Evolutionary conservation across 2,329 filamentous ascomycete genomes (phyloP).

Genomic region (Colletotrichum lindemuthianum): DNA sequence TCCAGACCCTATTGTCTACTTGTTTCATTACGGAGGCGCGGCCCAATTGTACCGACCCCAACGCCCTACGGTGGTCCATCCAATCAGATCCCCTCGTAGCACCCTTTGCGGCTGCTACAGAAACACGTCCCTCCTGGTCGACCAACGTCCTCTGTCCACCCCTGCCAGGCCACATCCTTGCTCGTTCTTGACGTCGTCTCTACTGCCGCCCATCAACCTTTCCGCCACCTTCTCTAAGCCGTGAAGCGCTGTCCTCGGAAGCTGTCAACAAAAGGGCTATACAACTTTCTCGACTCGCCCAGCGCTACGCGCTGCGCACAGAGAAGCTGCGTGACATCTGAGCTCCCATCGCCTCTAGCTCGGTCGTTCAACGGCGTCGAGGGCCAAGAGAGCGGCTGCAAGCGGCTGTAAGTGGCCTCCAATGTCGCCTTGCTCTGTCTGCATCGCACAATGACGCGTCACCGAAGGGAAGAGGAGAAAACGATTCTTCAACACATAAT

Average conservation of each 20-base stretch:
- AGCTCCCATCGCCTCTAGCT: too few relatives aligned
- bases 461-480: slow-evolving; percentile 23
- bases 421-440: not conserved
- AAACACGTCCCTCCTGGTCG: slow-evolving; percentile 42
- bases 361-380: too few relatives aligned
- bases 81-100: slow-evolving; percentile 41
- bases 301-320: too few relatives aligned
- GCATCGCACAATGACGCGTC: slow-evolving; percentile 8
- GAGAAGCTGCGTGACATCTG: too few relatives aligned
- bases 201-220: too few relatives aligned
- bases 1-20: slow-evolving; percentile 11
- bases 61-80: slow-evolving; percentile 40
- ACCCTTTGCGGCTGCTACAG: slow-evolving; percentile 44
- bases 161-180: slow-evolving; percentile 25
- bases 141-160: slow-evolving; percentile 30
- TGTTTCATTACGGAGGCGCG: slow-evolving; percentile 18
- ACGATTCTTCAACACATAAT: slow-evolving; percentile 44
- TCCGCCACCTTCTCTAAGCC: too few relatives aligned
- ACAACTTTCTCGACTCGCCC: too few relatives aligned
- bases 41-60: slow-evolving; percentile 37
- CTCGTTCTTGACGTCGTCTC: slow-evolving; percentile 10
- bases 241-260: too few relatives aligned
- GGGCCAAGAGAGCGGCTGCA: too few relatives aligned
- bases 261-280: too few relatives aligned
- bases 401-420: slow-evolving; percentile 23